Evolutionary conservation across 495 filamentous ascomycete genomes (phyloP), one percentile per base, ranked within the genome.

Genomic region (Aspergillus taichungensis): DNA sequence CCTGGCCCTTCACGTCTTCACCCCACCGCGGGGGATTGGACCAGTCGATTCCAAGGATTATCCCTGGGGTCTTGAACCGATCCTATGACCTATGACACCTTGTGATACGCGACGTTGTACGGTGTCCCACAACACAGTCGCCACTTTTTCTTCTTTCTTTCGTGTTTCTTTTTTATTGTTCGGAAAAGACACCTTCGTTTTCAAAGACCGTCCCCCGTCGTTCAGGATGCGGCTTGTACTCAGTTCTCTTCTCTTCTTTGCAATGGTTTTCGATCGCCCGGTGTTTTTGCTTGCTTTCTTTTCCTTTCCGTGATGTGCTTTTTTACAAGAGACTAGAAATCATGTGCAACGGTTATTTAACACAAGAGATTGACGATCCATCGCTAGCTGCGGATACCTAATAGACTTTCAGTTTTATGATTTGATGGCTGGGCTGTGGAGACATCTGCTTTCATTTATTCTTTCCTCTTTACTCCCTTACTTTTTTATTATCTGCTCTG

Each of bases 21-120:
- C 13, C 57, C 63, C 11, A 45, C 58, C 8, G 62, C 65, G 18
- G 54, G 55, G 34, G 74, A 76, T 37, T 76, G 71, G 70, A 54
- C 59, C 30, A 54, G 55, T 37, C 56, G 63, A 5, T 75, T 77
- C 50, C 74, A 74, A 47, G 71, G 72, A 13, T 47, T 77, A n/a
- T 77, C 74, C 8, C 66, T 77, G 12, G 69, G 68, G 28, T 73
- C 68, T 37, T 74, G 49, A 64, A 24, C 18, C 4, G 18, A 24
- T 24, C 18, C 18, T 24, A 24, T 24, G 18, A 24, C 18, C 18
- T 4, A 24, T 24, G 18, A 24, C 18, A 24, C 18, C 18, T 24
- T 24, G 18, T 24, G 18, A 24, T 24, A 24, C 18, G 1, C 18
- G 18, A 24, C 4, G 18, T 24, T 24, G 18, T 24, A 24, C 18